Percentiles rank a stretch among this genome's conserved stretches.
Evolutionary conservation across 306 rosid species (phyloP).

Genomic region (Benincasa hispida): DNA sequence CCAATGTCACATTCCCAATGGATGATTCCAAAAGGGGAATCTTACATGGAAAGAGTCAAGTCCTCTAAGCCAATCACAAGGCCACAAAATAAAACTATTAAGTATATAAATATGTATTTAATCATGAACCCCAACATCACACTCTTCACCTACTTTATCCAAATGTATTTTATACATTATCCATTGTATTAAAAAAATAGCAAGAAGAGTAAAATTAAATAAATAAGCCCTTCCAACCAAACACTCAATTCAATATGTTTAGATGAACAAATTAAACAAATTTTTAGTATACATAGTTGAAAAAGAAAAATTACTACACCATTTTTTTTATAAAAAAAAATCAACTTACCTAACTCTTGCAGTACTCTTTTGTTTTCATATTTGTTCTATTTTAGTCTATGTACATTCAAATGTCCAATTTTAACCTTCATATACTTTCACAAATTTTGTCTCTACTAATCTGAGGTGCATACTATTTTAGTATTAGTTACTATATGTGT

Average conservation of each 20-base stretch:
- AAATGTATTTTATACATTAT: background rate
- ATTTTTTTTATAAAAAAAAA: background rate
- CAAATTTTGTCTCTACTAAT: too few relatives aligned
- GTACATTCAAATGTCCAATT: too few relatives aligned
- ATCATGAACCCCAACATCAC: constrained; percentile 3
- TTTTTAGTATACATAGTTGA: background rate
- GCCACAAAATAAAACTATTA: background rate
- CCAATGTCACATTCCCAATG: background rate
- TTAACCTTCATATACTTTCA: too few relatives aligned
- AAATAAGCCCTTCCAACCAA: background rate
- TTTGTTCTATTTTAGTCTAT: too few relatives aligned
- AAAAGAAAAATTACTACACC: too few relatives aligned
- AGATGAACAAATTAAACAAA: background rate
- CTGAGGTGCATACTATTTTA: too few relatives aligned
- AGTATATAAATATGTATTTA: background rate
- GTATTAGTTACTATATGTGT: too few relatives aligned
- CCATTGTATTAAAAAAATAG: background rate
- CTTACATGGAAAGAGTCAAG: background rate
- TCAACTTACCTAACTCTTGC: too few relatives aligned
- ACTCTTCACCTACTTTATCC: background rate
- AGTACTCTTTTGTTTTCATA: too few relatives aligned
- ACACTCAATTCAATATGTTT: background rate
- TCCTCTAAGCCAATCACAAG: background rate
- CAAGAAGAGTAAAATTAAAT: too few relatives aligned
- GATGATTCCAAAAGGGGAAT: background rate